Conservation (phyloP, 179 eudicot species). For the Dionaea muscipula region DNA sequence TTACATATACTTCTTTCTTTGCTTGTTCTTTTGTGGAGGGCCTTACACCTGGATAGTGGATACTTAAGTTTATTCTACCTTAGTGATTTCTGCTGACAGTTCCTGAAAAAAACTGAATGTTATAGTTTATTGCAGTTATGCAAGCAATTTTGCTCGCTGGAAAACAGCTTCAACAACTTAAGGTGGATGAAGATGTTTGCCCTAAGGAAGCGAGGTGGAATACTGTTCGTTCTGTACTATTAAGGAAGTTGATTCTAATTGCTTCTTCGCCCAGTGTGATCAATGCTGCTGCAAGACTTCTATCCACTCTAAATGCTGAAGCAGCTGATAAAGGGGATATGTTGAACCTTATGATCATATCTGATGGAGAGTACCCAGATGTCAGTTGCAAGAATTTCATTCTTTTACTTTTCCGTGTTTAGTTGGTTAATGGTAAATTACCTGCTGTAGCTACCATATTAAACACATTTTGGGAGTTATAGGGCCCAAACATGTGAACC, state of each 20-base stretch:
- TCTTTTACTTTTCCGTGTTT: background rate
- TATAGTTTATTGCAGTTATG: constrained; percentile 75
- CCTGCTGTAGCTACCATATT: background rate
- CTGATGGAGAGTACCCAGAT: constrained; percentile 58
- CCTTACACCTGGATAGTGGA: background rate
- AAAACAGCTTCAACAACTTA: constrained; percentile 63
- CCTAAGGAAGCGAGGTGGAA: constrained; percentile 5
- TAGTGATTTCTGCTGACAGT: background rate
- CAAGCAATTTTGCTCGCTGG: constrained; percentile 62
- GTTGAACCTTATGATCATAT: constrained; percentile 41
- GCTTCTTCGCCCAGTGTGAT: constrained; percentile 64
- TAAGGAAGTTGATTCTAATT: constrained; percentile 55
- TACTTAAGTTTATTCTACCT: no score
- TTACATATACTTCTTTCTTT: background rate
- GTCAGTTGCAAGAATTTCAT: constrained; percentile 21
- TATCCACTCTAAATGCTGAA: constrained; percentile 65
- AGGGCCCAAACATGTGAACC: background rate
- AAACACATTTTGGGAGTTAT: background rate
- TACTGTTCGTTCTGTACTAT: constrained; percentile 38
- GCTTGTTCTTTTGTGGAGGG: background rate
- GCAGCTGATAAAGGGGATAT: constrained; percentile 72
- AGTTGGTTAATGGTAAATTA: background rate
- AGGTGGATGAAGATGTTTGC: constrained; percentile 22
- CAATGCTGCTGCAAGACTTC: constrained; percentile 42
- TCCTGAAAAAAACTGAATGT: constrained; percentile 13